Percentiles rank a stretch among this genome's conserved stretches.
phyloP scores from a whole-genome alignment of 257 asterid species.

The Linderniella brevidens region DNA sequence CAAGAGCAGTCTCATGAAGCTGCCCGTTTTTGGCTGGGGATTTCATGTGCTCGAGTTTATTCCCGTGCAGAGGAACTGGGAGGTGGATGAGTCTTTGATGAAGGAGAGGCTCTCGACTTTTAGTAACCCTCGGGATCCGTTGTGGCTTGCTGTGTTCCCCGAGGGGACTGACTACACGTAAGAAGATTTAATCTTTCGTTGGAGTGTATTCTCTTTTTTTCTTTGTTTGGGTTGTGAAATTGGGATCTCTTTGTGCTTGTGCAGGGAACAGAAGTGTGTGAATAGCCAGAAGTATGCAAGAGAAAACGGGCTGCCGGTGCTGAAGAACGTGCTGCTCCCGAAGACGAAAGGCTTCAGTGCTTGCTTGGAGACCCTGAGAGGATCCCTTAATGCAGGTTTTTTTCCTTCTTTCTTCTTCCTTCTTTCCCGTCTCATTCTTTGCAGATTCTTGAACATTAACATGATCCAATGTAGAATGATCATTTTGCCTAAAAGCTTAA shows the following conservation, averaged over 20 bases:
- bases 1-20: conserved; percentile 79
- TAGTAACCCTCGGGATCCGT: conserved; percentile 38
- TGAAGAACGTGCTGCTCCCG: conserved; percentile 77
- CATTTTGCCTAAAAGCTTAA: no score
- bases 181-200: background rate
- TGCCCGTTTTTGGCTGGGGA: conserved; percentile 91
- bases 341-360: conserved; percentile 63
- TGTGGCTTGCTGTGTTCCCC: conserved; percentile 93
- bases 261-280: conserved; percentile 72
- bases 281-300: conserved; percentile 63
- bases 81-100: conserved; percentile 51
- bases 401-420: no score
- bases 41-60: conserved; percentile 76
- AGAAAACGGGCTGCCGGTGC: conserved; percentile 67
- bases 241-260: background rate
- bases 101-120: conserved; percentile 42
- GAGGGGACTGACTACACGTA: conserved; percentile 97
- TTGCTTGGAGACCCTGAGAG: conserved; percentile 57
- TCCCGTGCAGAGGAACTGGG: conserved; percentile 94
- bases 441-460: no score
- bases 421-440: conserved; percentile 7
- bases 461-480: no score
- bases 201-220: background rate
- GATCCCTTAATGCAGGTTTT: conserved; percentile 79
- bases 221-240: background rate